Evolutionary conservation across 768 basidiomycete genomes (phyloP), one percentile per base, ranked within the genome.

Genomic region (Amanita phalloides): DNA sequence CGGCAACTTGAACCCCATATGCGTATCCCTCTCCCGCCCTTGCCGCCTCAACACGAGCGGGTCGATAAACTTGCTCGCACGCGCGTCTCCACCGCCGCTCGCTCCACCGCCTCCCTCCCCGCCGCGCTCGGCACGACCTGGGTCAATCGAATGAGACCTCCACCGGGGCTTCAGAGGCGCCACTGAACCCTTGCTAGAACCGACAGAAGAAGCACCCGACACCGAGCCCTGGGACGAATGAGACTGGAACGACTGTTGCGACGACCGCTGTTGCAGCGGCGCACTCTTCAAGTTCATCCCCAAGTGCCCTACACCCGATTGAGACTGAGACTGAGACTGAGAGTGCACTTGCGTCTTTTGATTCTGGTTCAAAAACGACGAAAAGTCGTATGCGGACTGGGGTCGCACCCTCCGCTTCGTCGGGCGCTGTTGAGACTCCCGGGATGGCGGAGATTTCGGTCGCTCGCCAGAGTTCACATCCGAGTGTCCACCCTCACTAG

Each of bases 11-110:
- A 13, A 26, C 43, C 25, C 26, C 26, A 13, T 41, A n/a, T n/a
- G n/a, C 1, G 38, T 25, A 2, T 61, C 70, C 39, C 62, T 62
- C 58, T 72, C 72, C 49, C 71, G 75, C 65, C 77, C 75, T 67
- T 87, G 84, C 57, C 74, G 79, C 60, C 89, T 74, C 62, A 84
- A 59, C 39, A 84, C 65, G 43, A 90, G 68, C 42, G 90, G 89
- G 61, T 92, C 89, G 17, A 91, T 80, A 61, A 92, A 92, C 64
- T 74, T 80, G 25, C 69, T 69, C 33, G 67, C 62, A 50, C 28
- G 41, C 23, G n/a, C 28, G 20, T 69, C 65, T 20, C 48, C 55
- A 1, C 57, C 50, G 2, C 58, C 60, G n/a, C 60, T 60, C 28
- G 60, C 55, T 59, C 32, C 49, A 51, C 53, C 28, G 28, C 44